These are phyloP conservation scores for Loxodes magnus DNA, from an alignment of 73 alveolate species.

Conservation along the genomic window DNA sequence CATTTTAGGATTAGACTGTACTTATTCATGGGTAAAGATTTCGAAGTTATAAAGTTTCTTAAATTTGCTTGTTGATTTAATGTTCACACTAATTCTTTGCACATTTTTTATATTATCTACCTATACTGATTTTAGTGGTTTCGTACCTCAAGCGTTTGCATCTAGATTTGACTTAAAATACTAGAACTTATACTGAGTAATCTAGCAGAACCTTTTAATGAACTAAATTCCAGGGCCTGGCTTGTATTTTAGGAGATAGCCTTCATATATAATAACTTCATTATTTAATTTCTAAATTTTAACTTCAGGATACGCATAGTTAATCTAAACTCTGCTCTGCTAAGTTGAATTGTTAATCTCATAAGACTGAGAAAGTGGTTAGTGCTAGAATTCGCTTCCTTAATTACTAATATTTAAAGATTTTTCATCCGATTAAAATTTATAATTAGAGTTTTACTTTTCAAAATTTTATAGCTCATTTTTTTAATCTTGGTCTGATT, in stretches of 20 bases:
- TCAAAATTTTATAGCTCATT: no score
- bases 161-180: slow-evolving; percentile 18
- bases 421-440: no score
- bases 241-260: slow-evolving; percentile 27
- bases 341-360: no score
- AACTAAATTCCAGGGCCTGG: slow-evolving; percentile 25
- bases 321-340: no score
- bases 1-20: not conserved
- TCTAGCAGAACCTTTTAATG: slow-evolving; percentile 30
- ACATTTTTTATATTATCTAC: slow-evolving; percentile 7
- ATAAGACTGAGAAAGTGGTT: no score
- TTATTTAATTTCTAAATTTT: no score
- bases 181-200: slow-evolving; percentile 14
- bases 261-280: slow-evolving; percentile 23
- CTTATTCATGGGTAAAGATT: slow-evolving; percentile 14
- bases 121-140: slow-evolving; percentile 21
- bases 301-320: no score
- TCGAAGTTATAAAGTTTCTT: slow-evolving; percentile 13
- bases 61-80: not conserved
- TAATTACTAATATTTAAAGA: no score
- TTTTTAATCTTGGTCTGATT: no score
- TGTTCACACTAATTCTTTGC: slow-evolving; percentile 21
- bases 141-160: slow-evolving; percentile 13
- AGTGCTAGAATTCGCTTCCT: no score
- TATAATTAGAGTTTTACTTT: no score